Conservation (phyloP, 768 basidiomycete genomes). For the Phaeotremella skinneri region DNA sequence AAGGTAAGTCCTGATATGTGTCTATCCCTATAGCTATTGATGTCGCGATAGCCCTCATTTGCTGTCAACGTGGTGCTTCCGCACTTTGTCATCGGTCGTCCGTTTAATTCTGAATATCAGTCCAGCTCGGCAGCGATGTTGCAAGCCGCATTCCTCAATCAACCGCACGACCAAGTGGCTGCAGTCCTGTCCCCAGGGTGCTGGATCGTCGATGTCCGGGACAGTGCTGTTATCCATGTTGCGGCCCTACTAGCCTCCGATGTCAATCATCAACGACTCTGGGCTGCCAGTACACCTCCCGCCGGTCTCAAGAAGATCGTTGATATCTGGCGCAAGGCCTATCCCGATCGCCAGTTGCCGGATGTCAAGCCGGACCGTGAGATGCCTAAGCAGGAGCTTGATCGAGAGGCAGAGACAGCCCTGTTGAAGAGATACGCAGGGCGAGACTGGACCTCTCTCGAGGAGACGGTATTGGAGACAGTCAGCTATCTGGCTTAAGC, state of each 20-base stretch:
- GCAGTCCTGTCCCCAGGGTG: neutral
- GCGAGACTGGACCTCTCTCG: conserved; percentile 7
- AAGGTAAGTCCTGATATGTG: neutral
- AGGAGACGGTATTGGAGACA: neutral
- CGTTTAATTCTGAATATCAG: conserved; percentile 1
- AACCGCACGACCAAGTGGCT: neutral
- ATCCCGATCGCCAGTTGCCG: conserved; percentile 5
- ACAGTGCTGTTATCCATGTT: conserved; percentile 15
- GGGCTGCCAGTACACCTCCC: conserved; percentile 9
- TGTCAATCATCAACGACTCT: conserved; percentile 5
- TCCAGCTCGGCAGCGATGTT: conserved; percentile 2
- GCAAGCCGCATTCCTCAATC: conserved; percentile 3
- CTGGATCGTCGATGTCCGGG: conserved; percentile 14
- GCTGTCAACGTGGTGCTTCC: conserved; percentile 3
- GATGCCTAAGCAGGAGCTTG: neutral
- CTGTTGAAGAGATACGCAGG: conserved; percentile 9
- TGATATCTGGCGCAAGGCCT: conserved; percentile 15
- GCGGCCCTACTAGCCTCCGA: conserved; percentile 9
- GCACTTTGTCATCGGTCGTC: neutral
- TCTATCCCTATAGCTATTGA: neutral
- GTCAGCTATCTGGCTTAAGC: conserved; percentile 1
- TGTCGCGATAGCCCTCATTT: conserved; percentile 1
- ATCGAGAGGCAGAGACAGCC: neutral
- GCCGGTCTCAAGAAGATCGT: conserved; percentile 15
- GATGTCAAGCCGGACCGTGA: neutral